Base-by-base conservation (phyloP, 1,139 yeast species). In the Candida tunisiensis region DNA sequence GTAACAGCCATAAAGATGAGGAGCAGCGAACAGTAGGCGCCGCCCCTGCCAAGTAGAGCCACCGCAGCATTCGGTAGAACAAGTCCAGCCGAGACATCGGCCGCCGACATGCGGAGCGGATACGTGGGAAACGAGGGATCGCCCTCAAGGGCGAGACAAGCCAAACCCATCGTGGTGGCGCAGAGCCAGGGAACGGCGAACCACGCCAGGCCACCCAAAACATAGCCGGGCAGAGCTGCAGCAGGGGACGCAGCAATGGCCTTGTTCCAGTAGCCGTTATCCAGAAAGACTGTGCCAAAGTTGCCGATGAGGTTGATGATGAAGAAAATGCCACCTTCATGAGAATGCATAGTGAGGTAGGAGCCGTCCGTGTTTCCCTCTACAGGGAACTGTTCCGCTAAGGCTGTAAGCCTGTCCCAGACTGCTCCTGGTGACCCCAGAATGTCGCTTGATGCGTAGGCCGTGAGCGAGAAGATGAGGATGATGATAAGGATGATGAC, bases 131-230 rank as follows among this genome's bases (percentile, higher is more conserved):
- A 80, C 8, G 60, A 47, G 12, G 77, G 72, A 18, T 69, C 59
- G 27, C 57, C 52, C 53, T 80, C 85, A 31, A 80, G 60, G 13
- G 80, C 72, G 36, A 78, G 55, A 26, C 80, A 79, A 17, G 83
- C 78, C 20, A 82, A 59, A 8, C 94, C 94, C 74, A 80, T 61
- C 8, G 92, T 75, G 6, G 91, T 74, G 11, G 93, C 77, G 25
- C 72, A 64, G 30, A 78, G 63, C 57, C 74, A 74, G 21, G 94
- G 94, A 37, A 82, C 73, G 7, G 92, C 88, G 47, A 79, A 75
- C 94, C 94, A 83, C 0, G 88, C 74, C 29, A 82, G 49, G n/a
- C 93, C 93, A 31, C 94, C 94, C 38, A 79, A 53, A 19, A 80
- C 71, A 49, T 83, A 82, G 11, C 93, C 94, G n/a, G 91, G 88